phyloP scores from a whole-genome alignment of 2,329 filamentous ascomycete species.

The Aspergillus nomiae region DNA sequence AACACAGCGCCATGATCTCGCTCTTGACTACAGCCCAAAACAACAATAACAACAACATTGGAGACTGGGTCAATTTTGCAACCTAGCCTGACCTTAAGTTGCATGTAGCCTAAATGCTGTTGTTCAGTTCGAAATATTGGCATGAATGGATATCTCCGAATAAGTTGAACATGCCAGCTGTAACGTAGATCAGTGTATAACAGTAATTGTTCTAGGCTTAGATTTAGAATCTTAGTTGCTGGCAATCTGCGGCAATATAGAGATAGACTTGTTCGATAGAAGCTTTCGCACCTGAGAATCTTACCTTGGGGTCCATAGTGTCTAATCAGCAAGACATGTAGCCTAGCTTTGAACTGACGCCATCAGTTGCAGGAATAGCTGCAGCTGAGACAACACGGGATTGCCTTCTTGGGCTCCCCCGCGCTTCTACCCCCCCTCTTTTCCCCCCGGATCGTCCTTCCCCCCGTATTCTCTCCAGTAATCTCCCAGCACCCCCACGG shows the following conservation, averaged over 20 bases:
- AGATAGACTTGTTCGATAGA: background rate
- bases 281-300: background rate
- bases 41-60: no score
- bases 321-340: background rate
- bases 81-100: no score
- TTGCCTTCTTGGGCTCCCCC: background rate
- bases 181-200: no score
- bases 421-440: background rate
- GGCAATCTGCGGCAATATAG: background rate
- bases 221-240: background rate
- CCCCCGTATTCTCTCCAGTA: background rate
- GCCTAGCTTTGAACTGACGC: background rate
- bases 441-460: background rate
- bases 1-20: no score
- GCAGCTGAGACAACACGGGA: background rate
- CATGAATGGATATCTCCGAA: no score
- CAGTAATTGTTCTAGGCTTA: no score
- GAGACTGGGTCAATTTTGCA: no score
- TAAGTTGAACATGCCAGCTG: no score
- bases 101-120: no score
- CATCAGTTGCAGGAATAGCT: background rate
- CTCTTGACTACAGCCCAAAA: no score
- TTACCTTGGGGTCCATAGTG: background rate
- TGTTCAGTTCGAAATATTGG: no score
- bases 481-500: background rate